A percentile compares a stretch with the other conserved stretches of the same genome.
phyloP scores from a whole-genome alignment of 805 yeast species.

The Nakazawaea holstii region DNA sequence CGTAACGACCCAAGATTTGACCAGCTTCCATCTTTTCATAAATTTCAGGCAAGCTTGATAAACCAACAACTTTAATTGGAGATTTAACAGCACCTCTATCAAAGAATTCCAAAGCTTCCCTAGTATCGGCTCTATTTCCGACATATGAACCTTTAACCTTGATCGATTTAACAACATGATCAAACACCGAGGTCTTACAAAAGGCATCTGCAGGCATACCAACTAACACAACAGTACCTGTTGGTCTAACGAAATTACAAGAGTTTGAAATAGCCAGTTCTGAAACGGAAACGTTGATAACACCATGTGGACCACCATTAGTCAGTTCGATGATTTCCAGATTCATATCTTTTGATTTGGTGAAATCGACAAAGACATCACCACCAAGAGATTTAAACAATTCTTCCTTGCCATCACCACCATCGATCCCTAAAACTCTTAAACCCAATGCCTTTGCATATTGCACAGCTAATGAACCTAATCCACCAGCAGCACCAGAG shows the following conservation, averaged over 20 bases:
- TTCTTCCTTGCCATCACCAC: slow-evolving; percentile 40
- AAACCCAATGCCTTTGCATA: slow-evolving; percentile 46
- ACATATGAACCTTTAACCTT: slow-evolving; percentile 53
- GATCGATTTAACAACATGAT: slow-evolving; percentile 49
- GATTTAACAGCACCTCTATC: slow-evolving; percentile 45
- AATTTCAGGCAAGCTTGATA: slow-evolving; percentile 41
- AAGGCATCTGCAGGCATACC: slow-evolving; percentile 63
- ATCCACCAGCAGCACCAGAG: slow-evolving; percentile 49
- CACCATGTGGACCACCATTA: slow-evolving; percentile 49
- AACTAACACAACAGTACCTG: slow-evolving; percentile 56
- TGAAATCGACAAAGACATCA: slow-evolving; percentile 42
- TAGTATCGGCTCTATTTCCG: slow-evolving; percentile 56
- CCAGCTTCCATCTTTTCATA: slow-evolving; percentile 56
- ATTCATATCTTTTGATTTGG: slow-evolving; percentile 33
- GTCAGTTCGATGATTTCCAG: slow-evolving; percentile 35
- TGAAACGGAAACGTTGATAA: slow-evolving; percentile 47
- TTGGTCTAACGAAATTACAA: slow-evolving; percentile 35
- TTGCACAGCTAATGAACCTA: slow-evolving; percentile 46
- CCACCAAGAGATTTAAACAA: slow-evolving; percentile 38
- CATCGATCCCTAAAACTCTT: slow-evolving; percentile 43
- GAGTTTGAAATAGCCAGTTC: slow-evolving; percentile 41
- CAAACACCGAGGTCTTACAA: slow-evolving; percentile 45
- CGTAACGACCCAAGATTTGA: slow-evolving; percentile 59
- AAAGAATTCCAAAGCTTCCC: slow-evolving; percentile 54
- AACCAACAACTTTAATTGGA: slow-evolving; percentile 51